A percentile compares a stretch with the other conserved stretches of the same genome.
Evolutionary conservation across 2,329 filamentous ascomycete species (phyloP).

Genomic region (Hirsutella minnesotensis): DNA sequence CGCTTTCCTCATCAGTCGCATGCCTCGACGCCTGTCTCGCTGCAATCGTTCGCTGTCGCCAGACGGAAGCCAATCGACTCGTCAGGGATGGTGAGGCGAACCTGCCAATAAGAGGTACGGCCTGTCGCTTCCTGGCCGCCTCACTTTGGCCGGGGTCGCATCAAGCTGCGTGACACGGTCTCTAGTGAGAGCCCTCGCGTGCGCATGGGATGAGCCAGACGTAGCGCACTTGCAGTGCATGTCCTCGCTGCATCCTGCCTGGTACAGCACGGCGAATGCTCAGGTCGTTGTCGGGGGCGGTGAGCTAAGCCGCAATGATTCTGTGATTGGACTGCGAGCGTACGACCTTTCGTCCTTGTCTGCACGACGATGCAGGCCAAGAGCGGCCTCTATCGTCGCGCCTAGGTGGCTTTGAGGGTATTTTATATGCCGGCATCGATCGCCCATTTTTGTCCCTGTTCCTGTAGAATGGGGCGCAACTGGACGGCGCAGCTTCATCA

Average conservation of each 20-base stretch:
- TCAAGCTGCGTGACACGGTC: background rate
- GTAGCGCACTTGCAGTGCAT: background rate
- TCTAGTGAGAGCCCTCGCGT: background rate
- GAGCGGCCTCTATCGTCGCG: background rate
- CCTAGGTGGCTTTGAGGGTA: background rate
- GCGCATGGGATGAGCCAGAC: background rate
- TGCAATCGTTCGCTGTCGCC: too few species aligned
- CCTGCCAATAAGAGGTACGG: background rate
- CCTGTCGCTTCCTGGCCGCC: slow-evolving; percentile 1
- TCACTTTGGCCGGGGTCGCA: slow-evolving; percentile 1
- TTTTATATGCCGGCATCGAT: background rate
- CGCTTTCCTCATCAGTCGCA: too few species aligned
- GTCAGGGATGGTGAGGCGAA: background rate
- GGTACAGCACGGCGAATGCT: background rate
- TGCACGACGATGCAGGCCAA: background rate
- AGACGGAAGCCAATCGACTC: background rate
- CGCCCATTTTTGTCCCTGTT: background rate
- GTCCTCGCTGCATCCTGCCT: slow-evolving; percentile 2
- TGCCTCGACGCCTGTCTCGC: too few species aligned
- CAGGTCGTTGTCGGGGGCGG: background rate
- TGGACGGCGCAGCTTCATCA: background rate
- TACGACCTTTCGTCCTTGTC: background rate
- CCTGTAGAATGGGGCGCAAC: background rate
- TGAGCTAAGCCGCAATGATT: slow-evolving; percentile 1
- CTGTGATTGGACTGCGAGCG: background rate